Conservation (phyloP, 2,329 filamentous ascomycete species). For the Paecilomyces dactylethromorphus region DNA sequence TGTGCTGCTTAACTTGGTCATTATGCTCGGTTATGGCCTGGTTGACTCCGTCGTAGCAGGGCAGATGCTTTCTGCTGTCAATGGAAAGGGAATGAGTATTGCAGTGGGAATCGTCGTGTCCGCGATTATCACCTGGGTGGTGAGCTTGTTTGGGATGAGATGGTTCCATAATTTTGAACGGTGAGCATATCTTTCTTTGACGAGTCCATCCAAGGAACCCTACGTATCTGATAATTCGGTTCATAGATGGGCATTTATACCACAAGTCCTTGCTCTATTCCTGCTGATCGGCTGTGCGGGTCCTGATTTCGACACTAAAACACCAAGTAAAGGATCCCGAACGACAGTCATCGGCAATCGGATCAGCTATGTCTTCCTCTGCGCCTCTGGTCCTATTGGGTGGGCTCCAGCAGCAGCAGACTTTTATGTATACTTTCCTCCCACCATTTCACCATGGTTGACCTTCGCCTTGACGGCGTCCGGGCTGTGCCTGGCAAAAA, state of each 20-base stretch:
- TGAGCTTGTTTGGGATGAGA: conserved; percentile 20
- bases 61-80: conserved; percentile 25
- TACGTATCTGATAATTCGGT: neutral
- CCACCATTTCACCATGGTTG: conserved; percentile 22
- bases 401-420: conserved; percentile 20
- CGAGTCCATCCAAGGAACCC: too few species aligned
- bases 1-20: conserved; percentile 27
- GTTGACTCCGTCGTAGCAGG: conserved; percentile 27
- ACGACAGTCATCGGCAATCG: conserved; percentile 10
- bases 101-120: conserved; percentile 21
- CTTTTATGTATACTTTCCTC: conserved; percentile 30
- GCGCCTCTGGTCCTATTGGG: conserved; percentile 18
- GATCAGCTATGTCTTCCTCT: conserved; percentile 19
- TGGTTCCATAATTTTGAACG: conserved; percentile 29
- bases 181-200: conserved; percentile 9
- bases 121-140: conserved; percentile 17
- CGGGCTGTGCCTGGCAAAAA: conserved; percentile 19
- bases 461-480: conserved; percentile 2
- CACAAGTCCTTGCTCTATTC: conserved; percentile 25
- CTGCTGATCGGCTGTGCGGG: conserved; percentile 28
- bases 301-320: conserved; percentile 16
- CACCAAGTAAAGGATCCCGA: conserved; percentile 9
- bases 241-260: conserved; percentile 22
- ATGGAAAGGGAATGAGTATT: conserved; percentile 19
- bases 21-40: conserved; percentile 28